Evolutionary conservation across 2,329 filamentous ascomycete species (phyloP), one percentile per base, ranked within the genome.

Genomic region (Colletotrichum caudatum): DNA sequence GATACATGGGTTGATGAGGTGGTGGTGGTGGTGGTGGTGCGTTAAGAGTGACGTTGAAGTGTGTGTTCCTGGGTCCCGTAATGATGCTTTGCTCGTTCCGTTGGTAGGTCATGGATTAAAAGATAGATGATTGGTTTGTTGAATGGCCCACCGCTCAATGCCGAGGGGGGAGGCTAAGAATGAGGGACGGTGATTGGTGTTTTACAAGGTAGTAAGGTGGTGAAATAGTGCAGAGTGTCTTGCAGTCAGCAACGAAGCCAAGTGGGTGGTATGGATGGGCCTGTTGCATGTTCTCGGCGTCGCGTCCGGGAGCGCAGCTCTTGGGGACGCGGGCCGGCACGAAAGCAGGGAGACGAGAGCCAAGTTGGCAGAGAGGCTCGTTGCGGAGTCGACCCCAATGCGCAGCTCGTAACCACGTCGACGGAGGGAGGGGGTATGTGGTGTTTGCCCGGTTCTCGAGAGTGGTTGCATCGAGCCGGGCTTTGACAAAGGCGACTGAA

Each of bases 41-140:
- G 29, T 33, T 37, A 44, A 58, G 41, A 20, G 56, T 54, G 68
- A 67, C 64, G 64, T 71, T 61, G 60, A 59, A 51, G 53, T 41
- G 41, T 44, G 26, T 67, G 57, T 71, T 57, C 64, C 63, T 67
- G 51, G 64, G 29, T 64, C 56, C 62, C 68, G 44, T 71, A 58
- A 63, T 71, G 64, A 71, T 71, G 68, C 44, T 63, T 71, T 62
- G 68, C 68, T 71, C 68, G 68, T 71, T 67, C 58, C 58, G 48
- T 66, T 66, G 29, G 63, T 60, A 57, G 58, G 69, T 72, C 69
- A 69, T 72, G 56, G 69, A 72, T 72, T 72, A 69, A 69, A 71
- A 66, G 48, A 48, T 56, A n/a, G 64, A 12, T 39, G 56, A 20
- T 41, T 54, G 37, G 53, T 53, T 53, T 68, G 48, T 26, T 39